These are phyloP conservation scores for Sporobolomyces roseus DNA, from an alignment of 768 basidiomycete species.

Conservation along the genomic window DNA sequence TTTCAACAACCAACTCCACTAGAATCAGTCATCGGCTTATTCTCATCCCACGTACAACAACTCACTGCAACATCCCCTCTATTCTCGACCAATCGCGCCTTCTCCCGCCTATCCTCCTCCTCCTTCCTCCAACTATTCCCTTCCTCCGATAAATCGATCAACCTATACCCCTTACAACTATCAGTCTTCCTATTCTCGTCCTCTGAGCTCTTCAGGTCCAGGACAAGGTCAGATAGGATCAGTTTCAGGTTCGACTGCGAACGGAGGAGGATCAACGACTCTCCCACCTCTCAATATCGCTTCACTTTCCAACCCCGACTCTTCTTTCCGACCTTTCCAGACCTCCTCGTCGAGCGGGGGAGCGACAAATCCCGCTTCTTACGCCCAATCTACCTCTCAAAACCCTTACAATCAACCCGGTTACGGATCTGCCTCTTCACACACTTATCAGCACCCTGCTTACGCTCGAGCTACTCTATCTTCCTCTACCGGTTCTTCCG, in stretches of 20 bases:
- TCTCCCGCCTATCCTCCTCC: neutral
- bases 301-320: neutral
- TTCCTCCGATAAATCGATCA: constrained; percentile 12
- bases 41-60: constrained; percentile 11
- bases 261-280: neutral
- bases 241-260: neutral
- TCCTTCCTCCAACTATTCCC: constrained; percentile 4
- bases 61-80: constrained; percentile 8
- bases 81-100: constrained; percentile 4
- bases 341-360: neutral
- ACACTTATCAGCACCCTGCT: constrained; percentile 16
- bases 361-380: neutral
- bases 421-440: neutral
- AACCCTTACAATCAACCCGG: constrained; percentile 15
- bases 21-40: neutral
- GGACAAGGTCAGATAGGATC: too few relatives aligned
- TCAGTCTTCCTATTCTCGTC: constrained; percentile 11
- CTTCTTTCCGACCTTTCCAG: neutral
- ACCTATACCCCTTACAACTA: constrained; percentile 17
- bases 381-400: neutral
- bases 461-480: constrained; percentile 19
- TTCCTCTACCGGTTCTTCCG: neutral
- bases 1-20: neutral
- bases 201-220: constrained; percentile 4
- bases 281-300: neutral